phyloP scores from a whole-genome alignment of 2,329 filamentous ascomycete genomes.

The Claviceps monticola region DNA sequence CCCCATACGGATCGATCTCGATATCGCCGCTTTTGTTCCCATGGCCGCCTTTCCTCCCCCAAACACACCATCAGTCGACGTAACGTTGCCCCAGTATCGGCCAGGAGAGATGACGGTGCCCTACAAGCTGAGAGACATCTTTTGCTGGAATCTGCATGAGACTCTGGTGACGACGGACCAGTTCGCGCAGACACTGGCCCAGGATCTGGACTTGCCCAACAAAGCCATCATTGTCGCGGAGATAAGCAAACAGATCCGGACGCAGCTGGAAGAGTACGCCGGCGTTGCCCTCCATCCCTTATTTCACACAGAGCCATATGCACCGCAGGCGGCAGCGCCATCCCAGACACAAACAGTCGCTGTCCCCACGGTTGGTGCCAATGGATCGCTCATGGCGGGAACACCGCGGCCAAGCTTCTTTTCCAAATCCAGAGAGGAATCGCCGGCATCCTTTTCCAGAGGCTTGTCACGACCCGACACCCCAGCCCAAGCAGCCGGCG shows the following conservation, averaged over 20 bases:
- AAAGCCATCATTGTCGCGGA: slow-evolving; percentile 55
- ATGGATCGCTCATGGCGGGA: slow-evolving; percentile 10
- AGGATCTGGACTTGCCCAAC: slow-evolving; percentile 83
- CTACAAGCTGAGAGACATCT: slow-evolving; percentile 86
- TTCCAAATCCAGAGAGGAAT: slow-evolving; percentile 24
- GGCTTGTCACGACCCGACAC: slow-evolving; percentile 39
- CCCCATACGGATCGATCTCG: slow-evolving; percentile 90
- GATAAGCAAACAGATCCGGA: slow-evolving; percentile 87
- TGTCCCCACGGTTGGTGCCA: slow-evolving; percentile 6
- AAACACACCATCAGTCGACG: slow-evolving; percentile 50
- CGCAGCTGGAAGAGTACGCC: slow-evolving; percentile 90
- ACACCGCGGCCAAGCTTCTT: slow-evolving; percentile 17
- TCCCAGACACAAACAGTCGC: slow-evolving; percentile 5
- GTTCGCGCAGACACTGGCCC: slow-evolving; percentile 80
- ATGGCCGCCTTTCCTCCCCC: slow-evolving; percentile 50
- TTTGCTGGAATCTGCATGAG: slow-evolving; percentile 96
- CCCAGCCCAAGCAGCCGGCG: slow-evolving; percentile 35
- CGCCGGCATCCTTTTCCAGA: slow-evolving; percentile 21
- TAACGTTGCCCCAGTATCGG: slow-evolving; percentile 64
- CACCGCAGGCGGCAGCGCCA: slow-evolving; percentile 11
- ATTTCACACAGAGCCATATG: slow-evolving; percentile 51
- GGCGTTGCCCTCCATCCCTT: slow-evolving; percentile 86
- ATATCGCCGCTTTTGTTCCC: slow-evolving; percentile 67
- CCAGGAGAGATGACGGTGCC: slow-evolving; percentile 66
- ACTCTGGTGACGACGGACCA: slow-evolving; percentile 87